Base-by-base conservation (phyloP, 306 rosid species). In the Cyamopsis tetragonoloba region DNA sequence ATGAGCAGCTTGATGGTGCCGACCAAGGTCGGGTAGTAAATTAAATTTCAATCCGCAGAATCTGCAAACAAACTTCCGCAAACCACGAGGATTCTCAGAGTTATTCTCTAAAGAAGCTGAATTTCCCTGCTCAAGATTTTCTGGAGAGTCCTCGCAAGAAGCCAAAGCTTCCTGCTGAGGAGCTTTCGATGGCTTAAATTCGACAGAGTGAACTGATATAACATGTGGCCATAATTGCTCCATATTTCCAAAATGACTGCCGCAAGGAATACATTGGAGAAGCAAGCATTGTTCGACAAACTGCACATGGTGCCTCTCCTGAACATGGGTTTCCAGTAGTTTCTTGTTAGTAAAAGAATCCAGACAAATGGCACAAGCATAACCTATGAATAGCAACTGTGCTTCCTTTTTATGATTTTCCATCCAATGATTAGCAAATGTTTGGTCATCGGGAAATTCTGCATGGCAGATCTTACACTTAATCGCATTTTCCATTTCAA, bases 1-100 rank as follows among this genome's bases (percentile, higher is more conserved):
- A 67, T 92, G 98, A 20, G 90, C 84, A 75, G 98, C 96, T 80
- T 92, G 92, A 78, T 89, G 98, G 70, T 92, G 96, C 38, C 91
- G 95, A 72, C 92, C 96, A 19, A 92, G 95, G 71, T 89, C 95
- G 28, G 96, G 89, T 28, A 92, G 86, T 68, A 89, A 84, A 73
- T 89, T 85, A 75, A 92, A 92, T 84, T 82, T 88, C 76, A 89
- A 80, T 62, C 95, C 92, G 73, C 98, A 92, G 62, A 83, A 81
- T 86, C 82, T 82, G 83, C 98, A 89, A 65, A 66, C 24, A 50
- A 88, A 85, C 77, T 76, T 91, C 32, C 84, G 78, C 34, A 17
- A 67, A 78, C 71, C 82, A 71, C 80, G 70, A 38, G 73, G 51
- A 59, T 79, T 85, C 77, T 77, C 77, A 7, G 74, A 62, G 51